These are phyloP conservation scores for Coleophoma cylindrospora DNA, from an alignment of 2,329 filamentous ascomycete genomes.

Conservation along the genomic window DNA sequence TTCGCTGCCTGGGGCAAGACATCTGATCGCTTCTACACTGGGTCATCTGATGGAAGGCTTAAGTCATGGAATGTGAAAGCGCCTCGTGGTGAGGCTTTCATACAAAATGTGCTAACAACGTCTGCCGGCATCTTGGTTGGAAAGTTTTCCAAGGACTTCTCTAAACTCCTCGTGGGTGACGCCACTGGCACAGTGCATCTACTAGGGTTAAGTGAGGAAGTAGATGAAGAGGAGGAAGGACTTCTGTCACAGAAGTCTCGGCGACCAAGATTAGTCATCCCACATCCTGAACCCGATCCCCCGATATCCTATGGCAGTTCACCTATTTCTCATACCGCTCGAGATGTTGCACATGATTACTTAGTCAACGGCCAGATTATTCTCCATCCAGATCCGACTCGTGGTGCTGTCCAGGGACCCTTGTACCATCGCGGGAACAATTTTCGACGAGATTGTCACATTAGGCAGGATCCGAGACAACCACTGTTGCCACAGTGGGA, in stretches of 20 bases:
- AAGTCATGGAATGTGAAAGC: slow-evolving; percentile 57
- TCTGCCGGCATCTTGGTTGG: slow-evolving; percentile 53
- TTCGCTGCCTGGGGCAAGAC: slow-evolving; percentile 58
- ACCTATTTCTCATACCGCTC: slow-evolving; percentile 11
- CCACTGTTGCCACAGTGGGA: slow-evolving; percentile 42
- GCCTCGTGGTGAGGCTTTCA: slow-evolving; percentile 34
- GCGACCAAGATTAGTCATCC: slow-evolving; percentile 42
- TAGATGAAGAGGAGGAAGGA: background rate
- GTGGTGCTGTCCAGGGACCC: slow-evolving; percentile 53
- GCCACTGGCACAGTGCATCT: slow-evolving; percentile 56
- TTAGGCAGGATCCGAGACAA: slow-evolving; percentile 32
- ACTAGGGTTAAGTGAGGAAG: slow-evolving; percentile 39
- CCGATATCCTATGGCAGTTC: slow-evolving; percentile 21
- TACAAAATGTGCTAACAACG: slow-evolving; percentile 48
- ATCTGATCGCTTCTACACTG: slow-evolving; percentile 55
- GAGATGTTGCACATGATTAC: slow-evolving; percentile 27
- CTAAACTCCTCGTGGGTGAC: slow-evolving; percentile 54
- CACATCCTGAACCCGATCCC: slow-evolving; percentile 43
- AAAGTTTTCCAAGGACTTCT: slow-evolving; percentile 50
- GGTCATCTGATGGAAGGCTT: slow-evolving; percentile 56
- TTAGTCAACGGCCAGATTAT: slow-evolving; percentile 36
- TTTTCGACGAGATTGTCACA: slow-evolving; percentile 44
- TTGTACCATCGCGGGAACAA: slow-evolving; percentile 41
- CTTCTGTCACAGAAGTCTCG: slow-evolving; percentile 15
- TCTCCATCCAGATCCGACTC: slow-evolving; percentile 36